Evolutionary conservation across 306 rosid genomes (phyloP).

Genomic region (Hippophae tibetana): DNA sequence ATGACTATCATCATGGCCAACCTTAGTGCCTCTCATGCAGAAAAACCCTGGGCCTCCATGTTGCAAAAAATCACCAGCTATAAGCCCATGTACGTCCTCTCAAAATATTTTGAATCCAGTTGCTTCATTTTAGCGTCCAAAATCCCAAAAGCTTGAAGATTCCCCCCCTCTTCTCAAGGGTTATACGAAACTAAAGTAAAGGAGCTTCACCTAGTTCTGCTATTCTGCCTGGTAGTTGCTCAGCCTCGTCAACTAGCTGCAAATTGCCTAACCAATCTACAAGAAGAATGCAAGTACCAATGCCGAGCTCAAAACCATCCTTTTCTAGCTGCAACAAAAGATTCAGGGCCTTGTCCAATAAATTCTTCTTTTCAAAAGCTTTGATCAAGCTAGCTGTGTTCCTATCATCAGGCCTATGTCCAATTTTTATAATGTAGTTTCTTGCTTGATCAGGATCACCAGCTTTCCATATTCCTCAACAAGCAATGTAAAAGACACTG

Average conservation of each 20-base stretch:
- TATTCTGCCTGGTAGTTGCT: constrained; percentile 57
- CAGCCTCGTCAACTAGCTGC: constrained; percentile 72
- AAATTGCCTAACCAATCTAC: constrained; percentile 75
- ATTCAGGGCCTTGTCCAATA: constrained; percentile 58
- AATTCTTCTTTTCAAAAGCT: constrained; percentile 51
- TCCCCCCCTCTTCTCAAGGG: constrained; percentile 72
- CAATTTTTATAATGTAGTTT: constrained; percentile 46
- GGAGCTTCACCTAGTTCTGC: constrained; percentile 58
- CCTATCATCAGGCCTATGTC: constrained; percentile 66
- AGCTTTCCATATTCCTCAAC: constrained; percentile 46
- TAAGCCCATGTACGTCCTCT: constrained; percentile 40
- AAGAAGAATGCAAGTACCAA: constrained; percentile 65
- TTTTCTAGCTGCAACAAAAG: constrained; percentile 60
- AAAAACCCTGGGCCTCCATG: constrained; percentile 64
- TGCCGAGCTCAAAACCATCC: constrained; percentile 76
- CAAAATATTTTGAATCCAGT: constrained; percentile 39
- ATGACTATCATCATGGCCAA: constrained; percentile 9
- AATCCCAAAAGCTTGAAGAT: constrained; percentile 63
- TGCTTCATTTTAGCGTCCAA: constrained; percentile 62
- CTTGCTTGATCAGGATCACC: constrained; percentile 50
- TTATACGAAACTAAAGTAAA: constrained; percentile 60
- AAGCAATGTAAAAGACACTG: constrained; percentile 57
- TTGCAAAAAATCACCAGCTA: constrained; percentile 50
- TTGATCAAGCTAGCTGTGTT: constrained; percentile 75
- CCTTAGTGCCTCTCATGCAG: constrained; percentile 16